A percentile compares a stretch with the other conserved stretches of the same genome.
phyloP scores from a whole-genome alignment of 2,329 filamentous ascomycete species.

The Nothomitra cinnamomea region DNA sequence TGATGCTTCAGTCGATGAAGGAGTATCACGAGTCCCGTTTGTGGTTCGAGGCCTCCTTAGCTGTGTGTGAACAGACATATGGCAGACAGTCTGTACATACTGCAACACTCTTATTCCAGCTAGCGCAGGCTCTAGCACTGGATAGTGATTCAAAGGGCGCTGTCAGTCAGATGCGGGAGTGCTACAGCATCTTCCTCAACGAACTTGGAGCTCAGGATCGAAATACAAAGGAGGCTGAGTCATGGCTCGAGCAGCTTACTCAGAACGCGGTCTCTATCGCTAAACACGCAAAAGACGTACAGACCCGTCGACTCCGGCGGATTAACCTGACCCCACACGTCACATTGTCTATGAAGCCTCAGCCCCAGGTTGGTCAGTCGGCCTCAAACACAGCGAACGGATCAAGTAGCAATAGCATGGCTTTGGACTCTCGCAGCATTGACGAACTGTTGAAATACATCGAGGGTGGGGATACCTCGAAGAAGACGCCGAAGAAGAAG shows the following conservation, averaged over 20 bases:
- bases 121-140: constrained; percentile 87
- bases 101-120: constrained; percentile 89
- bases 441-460: constrained; percentile 92
- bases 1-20: constrained; percentile 95
- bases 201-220: constrained; percentile 80
- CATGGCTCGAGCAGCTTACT: constrained; percentile 89
- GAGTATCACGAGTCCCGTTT: constrained; percentile 84
- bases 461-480: constrained; percentile 42
- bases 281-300: constrained; percentile 78
- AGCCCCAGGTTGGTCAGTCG: constrained; percentile 45
- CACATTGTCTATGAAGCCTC: constrained; percentile 39
- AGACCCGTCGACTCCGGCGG: constrained; percentile 54
- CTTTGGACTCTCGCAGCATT: constrained; percentile 64
- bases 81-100: constrained; percentile 83
- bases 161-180: constrained; percentile 86
- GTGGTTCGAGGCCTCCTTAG: constrained; percentile 90
- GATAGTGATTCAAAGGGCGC: constrained; percentile 88
- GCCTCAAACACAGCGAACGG: constrained; percentile 30
- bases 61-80: constrained; percentile 76
- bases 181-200: constrained; percentile 83
- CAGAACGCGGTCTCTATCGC: constrained; percentile 89
- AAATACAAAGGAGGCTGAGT: constrained; percentile 96
- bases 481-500: constrained; percentile 28
- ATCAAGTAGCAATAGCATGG: constrained; percentile 19
- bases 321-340: constrained; percentile 50